phyloP scores from a whole-genome alignment of 805 yeast species.

The Candida odintsovae region DNA sequence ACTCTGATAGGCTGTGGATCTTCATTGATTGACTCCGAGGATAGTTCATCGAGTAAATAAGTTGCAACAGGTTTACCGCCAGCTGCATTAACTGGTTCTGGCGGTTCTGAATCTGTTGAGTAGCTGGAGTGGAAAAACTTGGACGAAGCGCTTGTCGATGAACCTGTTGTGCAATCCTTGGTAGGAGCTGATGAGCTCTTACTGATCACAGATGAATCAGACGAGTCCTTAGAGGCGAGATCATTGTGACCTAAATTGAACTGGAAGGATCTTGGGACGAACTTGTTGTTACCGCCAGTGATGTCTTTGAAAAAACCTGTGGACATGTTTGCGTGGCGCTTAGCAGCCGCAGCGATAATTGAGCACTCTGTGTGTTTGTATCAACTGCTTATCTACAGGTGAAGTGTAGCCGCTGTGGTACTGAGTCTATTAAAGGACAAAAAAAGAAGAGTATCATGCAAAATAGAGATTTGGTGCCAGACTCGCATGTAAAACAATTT shows the following conservation, averaged over 20 bases:
- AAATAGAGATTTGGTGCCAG: background rate
- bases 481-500: background rate
- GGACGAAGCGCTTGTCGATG: conserved; percentile 9
- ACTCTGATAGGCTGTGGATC: background rate
- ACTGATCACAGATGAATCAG: background rate
- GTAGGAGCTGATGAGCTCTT: background rate
- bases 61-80: conserved; percentile 2
- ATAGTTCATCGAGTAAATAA: conserved; percentile 2
- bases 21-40: conserved; percentile 2
- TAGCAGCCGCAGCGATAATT: background rate
- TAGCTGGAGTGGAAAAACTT: conserved; percentile 4
- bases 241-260: conserved; percentile 13
- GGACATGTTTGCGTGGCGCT: conserved; percentile 11
- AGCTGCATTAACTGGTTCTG: background rate
- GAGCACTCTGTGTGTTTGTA: too few species aligned
- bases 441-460: background rate
- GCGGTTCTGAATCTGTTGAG: background rate
- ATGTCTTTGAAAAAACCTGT: conserved; percentile 23
- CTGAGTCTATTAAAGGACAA: background rate
- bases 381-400: too few species aligned
- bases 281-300: conserved; percentile 16
- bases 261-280: conserved; percentile 18
- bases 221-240: conserved; percentile 1
- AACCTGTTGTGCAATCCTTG: background rate
- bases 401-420: background rate